Conservation (phyloP, 164 flowering plant genomes). For the Liriodendron chinense region DNA sequence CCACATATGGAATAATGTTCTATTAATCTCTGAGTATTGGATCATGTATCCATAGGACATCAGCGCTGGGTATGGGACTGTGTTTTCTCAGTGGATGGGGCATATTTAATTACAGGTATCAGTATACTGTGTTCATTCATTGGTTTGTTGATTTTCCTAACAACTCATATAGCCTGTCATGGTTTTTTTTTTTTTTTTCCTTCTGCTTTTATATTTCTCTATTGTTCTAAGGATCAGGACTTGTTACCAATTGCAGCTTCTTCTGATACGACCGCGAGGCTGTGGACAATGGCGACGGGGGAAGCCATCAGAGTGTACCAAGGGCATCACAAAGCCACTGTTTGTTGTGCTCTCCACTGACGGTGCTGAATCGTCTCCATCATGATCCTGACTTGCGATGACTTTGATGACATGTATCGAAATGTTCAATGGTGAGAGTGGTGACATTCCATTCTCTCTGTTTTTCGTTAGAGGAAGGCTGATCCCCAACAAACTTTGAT, state of each 20-base stretch:
- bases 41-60: constrained; percentile 51
- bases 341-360: constrained; percentile 94
- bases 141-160: neutral
- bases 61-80: constrained; percentile 99
- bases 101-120: constrained; percentile 90
- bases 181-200: neutral
- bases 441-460: neutral
- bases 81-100: constrained; percentile 95
- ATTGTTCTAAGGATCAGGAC: neutral
- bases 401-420: neutral
- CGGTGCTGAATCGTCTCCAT: constrained; percentile 67
- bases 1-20: neutral
- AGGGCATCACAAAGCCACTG: constrained; percentile 90
- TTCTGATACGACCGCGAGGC: constrained; percentile 81
- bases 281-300: constrained; percentile 77
- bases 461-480: neutral
- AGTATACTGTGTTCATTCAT: neutral
- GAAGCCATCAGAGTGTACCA: constrained; percentile 63
- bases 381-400: constrained; percentile 11
- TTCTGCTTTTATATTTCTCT: neutral
- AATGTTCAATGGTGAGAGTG: neutral
- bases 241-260: constrained; percentile 54
- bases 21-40: neutral
- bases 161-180: neutral
- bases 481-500: neutral